Percentiles rank a stretch among this genome's conserved stretches.
phyloP scores from a whole-genome alignment of 2,329 filamentous ascomycete species.

The Beauveria rudraprayagi region DNA sequence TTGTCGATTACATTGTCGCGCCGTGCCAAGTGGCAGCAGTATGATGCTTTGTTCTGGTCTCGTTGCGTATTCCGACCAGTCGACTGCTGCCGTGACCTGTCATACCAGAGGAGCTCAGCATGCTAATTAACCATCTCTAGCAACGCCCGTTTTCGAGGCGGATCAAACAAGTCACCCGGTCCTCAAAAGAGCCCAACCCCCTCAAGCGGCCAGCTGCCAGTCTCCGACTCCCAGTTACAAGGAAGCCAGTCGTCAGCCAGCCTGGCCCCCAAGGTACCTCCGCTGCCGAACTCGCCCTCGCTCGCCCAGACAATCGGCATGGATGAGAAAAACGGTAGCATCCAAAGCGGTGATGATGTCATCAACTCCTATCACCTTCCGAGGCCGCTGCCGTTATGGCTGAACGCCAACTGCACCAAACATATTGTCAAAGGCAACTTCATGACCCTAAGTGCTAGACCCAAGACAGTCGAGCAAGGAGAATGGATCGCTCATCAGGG shows the following conservation, averaged over 20 bases:
- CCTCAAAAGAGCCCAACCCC: slow-evolving; percentile 45
- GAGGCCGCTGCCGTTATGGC: slow-evolving; percentile 62
- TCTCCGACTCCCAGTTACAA: slow-evolving; percentile 38
- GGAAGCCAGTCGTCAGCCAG: slow-evolving; percentile 43
- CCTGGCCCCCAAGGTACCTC: slow-evolving; percentile 51
- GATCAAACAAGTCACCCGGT: slow-evolving; percentile 41
- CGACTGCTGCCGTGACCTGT: background rate
- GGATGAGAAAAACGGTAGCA: slow-evolving; percentile 48
- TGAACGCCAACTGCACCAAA: slow-evolving; percentile 66
- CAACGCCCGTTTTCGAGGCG: slow-evolving; percentile 52
- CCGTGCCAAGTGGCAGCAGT: background rate
- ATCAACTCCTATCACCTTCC: slow-evolving; percentile 57
- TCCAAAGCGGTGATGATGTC: slow-evolving; percentile 43
- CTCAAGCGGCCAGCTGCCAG: slow-evolving; percentile 40
- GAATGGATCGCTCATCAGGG: slow-evolving; percentile 96
- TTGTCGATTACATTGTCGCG: background rate
- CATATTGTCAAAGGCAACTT: slow-evolving; percentile 97
- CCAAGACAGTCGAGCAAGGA: slow-evolving; percentile 85
- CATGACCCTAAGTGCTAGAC: slow-evolving; percentile 86
- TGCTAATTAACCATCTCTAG: slow-evolving; percentile 23
- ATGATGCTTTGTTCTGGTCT: background rate
- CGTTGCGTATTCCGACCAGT: background rate
- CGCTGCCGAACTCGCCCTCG: slow-evolving; percentile 55
- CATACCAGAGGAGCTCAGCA: background rate
- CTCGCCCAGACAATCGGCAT: slow-evolving; percentile 60